A percentile compares a stretch with the other conserved stretches of the same genome.
phyloP scores from a whole-genome alignment of 139 green algal genomes.

The Chlamydomonas sphaeroides region DNA sequence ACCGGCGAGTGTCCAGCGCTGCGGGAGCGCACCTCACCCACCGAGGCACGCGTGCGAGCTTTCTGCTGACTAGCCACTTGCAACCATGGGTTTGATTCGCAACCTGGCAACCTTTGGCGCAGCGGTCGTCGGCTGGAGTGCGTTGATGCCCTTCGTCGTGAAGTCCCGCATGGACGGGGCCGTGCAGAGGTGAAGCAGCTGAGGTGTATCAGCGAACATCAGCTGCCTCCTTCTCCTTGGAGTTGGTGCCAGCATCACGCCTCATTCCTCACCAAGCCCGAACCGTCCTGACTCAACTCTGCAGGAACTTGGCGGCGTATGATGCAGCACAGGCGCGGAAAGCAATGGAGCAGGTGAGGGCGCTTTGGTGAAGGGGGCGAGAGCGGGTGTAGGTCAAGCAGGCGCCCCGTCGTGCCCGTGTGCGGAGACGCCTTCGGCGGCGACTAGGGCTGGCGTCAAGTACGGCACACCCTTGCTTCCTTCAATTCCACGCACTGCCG shows the following conservation, averaged over 20 bases:
- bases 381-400: no score
- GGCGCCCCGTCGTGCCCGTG: no score
- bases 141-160: slow-evolving; percentile 1
- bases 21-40: no score
- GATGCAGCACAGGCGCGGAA: background rate
- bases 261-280: no score
- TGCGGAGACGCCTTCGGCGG: no score
- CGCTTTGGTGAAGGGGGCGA: background rate
- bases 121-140: background rate
- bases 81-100: slow-evolving; percentile 30
- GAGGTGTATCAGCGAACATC: no score
- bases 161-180: slow-evolving; percentile 17
- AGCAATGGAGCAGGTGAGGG: slow-evolving; percentile 9
- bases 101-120: slow-evolving; percentile 7
- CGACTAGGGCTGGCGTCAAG: no score
- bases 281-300: background rate
- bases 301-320: slow-evolving; percentile 30
- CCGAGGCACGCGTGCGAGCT: no score
- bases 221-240: background rate
- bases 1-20: no score
- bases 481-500: no score
- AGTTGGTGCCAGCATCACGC: no score
- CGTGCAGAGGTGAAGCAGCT: slow-evolving; percentile 25
- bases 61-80: no score
- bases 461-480: background rate